Evolutionary conservation across 192 early-diverging fungal genomes (phyloP), one percentile per base, ranked within the genome.

Genomic region (Hyaloraphidium curvatum): DNA sequence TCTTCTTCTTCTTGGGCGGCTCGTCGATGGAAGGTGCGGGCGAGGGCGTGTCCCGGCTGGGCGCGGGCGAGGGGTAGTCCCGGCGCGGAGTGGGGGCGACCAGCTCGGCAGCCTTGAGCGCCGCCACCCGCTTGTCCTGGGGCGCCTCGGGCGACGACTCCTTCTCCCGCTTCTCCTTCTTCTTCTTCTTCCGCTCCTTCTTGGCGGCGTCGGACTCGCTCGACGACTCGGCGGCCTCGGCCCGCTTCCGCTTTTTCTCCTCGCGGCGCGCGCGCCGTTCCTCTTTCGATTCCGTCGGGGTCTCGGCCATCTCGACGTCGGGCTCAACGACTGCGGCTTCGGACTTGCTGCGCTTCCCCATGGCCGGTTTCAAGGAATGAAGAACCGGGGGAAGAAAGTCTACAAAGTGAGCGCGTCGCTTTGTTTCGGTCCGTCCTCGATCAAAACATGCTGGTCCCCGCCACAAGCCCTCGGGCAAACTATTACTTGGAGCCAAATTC

Each of bases 91-190:
- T 35, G 22, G 51, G 27, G 13, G 37, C 48, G 22, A 30, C 51
- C 23, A 31, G 31, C 30, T 53, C 39, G 29, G 27, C 48, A 22
- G 28, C 33, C 2, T 50, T 21, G 9, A 9, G 37, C 14, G 27
- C 55, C 5, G 50, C 26, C 19, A 29, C 41, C 29, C 63, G 29
- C 19, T 26, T 40, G 29, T 71, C 66, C 28, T 63, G 62, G 35
- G 67, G 60, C 35, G 66, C 67, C 35, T 74, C 67, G n/a, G n/a
- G n/a, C n/a, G n/a, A n/a, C n/a, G n/a, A n/a, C 28, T 64, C 51
- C 39, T 73, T 73, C 37, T 75, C 58, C 26, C 68, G 55, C 61
- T 77, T 68, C 21, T 68, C 52, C 52, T 55, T 59, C 55, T 61
- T 63, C 22, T 55, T 40, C 25, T 35, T 22, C 23, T 67, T 50